Evolutionary conservation across 192 early-diverging fungal species (phyloP), one percentile per base, ranked within the genome.

Genomic region (Umbelopsis sp.): DNA sequence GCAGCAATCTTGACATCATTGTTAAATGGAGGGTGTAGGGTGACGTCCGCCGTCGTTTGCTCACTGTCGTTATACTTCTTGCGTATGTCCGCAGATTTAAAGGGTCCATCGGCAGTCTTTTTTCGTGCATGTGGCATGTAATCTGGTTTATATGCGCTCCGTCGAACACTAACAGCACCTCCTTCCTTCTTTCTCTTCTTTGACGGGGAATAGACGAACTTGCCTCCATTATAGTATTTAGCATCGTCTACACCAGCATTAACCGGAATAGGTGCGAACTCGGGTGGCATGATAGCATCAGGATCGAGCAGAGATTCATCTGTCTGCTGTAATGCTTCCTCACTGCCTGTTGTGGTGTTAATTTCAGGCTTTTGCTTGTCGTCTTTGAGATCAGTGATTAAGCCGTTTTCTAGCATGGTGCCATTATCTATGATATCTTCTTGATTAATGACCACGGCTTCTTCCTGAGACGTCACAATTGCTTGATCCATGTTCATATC

Each of bases 221-320:
- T 81, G 20, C 79, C 79, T 25, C 79, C 79, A 26, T 69, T 43
- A n/a, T 51, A 53, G 34, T 81, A 81, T 43, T 81, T 81, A n/a
- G 79, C 68, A 68, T 77, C 72, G 25, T 81, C 71, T 11, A 81
- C 75, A 10, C 62, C 41, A 32, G 49, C 54, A 12, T 65, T 38
- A 1, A 77, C 41, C 8, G 62, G 24, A 20, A 81, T 32, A 20
- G 79, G 79, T 8, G 79, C 75, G 68, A 77, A 77, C 29, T 74
- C 65, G 5, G 79, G 72, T 5, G 75, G 79, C 20, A 76, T 69
- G 26, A 62, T 31, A 8, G 31, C 56, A 62, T 62, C 56, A 2
- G 56, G 17, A 16, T 62, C 56, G 3, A 62, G 31, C 4, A 62
- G 10, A 32, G 29, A 29, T 14, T 62, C 56, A n/a, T 62, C 56